A percentile compares a stretch with the other conserved stretches of the same genome.
Evolutionary conservation across 345 rosid genomes (phyloP).

Genomic region (Aquilaria malaccensis): DNA sequence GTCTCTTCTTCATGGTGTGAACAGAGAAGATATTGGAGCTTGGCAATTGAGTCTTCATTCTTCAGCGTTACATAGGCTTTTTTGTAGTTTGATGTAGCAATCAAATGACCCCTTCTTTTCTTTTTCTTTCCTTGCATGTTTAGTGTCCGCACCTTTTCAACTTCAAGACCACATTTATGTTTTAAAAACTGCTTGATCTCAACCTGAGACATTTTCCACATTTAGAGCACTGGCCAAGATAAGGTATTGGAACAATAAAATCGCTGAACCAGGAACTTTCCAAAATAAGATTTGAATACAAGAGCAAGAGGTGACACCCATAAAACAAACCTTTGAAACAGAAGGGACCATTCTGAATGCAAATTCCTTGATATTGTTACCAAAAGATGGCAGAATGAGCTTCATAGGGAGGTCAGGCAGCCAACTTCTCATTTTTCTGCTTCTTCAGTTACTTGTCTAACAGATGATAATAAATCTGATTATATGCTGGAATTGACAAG

Average conservation of each 20-base stretch:
- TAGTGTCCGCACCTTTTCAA: constrained; percentile 24
- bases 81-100: constrained; percentile 20
- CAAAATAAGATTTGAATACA: too few relatives aligned
- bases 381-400: constrained; percentile 18
- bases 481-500: too few relatives aligned
- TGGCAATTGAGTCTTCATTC: constrained; percentile 7
- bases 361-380: constrained; percentile 15
- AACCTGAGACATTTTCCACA: constrained; percentile 1
- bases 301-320: background rate
- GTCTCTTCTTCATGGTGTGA: too few relatives aligned
- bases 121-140: constrained; percentile 30
- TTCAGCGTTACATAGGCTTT: constrained; percentile 23
- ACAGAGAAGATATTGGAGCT: background rate
- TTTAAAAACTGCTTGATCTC: constrained; percentile 20
- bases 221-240: too few relatives aligned
- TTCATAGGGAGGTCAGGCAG: constrained; percentile 18
- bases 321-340: constrained; percentile 15
- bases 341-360: constrained; percentile 24
- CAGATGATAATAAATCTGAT: too few relatives aligned
- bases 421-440: constrained; percentile 11
- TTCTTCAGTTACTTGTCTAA: too few relatives aligned
- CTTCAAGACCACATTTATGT: constrained; percentile 12
- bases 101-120: constrained; percentile 8
- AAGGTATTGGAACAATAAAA: too few relatives aligned
- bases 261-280: too few relatives aligned